Evolutionary conservation across 805 yeast genomes (phyloP).

Genomic region (Isabelozyma pseudorhagii): DNA sequence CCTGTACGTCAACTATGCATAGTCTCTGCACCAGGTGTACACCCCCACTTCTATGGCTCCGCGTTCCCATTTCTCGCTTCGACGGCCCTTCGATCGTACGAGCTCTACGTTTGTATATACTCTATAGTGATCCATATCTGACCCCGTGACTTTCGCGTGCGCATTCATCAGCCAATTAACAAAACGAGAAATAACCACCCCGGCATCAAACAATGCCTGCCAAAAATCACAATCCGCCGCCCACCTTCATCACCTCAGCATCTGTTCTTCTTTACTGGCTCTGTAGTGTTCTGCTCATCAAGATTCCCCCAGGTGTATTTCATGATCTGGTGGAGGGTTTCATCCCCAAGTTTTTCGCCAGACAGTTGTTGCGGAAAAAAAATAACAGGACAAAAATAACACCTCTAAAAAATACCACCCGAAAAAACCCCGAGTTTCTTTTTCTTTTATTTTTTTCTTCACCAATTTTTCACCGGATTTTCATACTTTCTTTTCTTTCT

Average conservation of each 20-base stretch:
- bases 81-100: too few species aligned
- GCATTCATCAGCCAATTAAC: not conserved
- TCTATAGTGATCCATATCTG: not conserved
- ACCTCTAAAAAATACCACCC: not conserved
- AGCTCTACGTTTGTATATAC: not conserved
- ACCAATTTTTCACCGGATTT: not conserved
- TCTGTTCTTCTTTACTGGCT: too few species aligned
- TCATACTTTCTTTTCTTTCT: not conserved
- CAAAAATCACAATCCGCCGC: not conserved
- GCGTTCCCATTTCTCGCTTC: too few species aligned
- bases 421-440: not conserved
- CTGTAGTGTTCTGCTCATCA: too few species aligned
- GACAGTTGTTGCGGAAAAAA: not conserved
- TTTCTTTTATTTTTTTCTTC: not conserved
- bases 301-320: not conserved
- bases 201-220: not conserved
- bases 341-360: not conserved
- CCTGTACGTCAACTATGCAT: too few species aligned
- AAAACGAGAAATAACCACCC: not conserved
- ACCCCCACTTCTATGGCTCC: too few species aligned
- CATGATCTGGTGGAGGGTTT: too few species aligned
- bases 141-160: not conserved
- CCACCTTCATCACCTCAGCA: too few species aligned
- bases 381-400: not conserved
- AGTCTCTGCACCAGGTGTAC: too few species aligned